A percentile compares a stretch with the other conserved stretches of the same genome.
Evolutionary conservation across 352 stramenopile genomes (phyloP).

Genomic region (Globisporangium nodosum): DNA sequence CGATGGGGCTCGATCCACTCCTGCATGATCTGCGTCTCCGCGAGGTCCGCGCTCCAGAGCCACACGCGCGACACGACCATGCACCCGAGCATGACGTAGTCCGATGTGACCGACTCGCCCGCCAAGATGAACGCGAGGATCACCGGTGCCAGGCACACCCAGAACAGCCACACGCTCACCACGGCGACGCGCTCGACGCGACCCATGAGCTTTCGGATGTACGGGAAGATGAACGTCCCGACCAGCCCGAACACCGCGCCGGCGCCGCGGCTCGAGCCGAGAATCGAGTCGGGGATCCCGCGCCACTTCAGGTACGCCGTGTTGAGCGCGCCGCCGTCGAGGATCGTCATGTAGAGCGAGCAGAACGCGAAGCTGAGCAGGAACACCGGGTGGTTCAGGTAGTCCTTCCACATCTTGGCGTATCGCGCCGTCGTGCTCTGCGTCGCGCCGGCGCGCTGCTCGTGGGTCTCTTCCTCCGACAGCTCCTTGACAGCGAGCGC

Average conservation of each 20-base stretch:
- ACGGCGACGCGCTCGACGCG: conserved; percentile 41
- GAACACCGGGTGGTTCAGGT: conserved; percentile 45
- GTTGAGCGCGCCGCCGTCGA: conserved; percentile 39
- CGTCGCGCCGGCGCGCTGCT: neutral
- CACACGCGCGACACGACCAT: conserved; percentile 45
- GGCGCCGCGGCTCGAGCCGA: conserved; percentile 36
- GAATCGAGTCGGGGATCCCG: conserved; percentile 37
- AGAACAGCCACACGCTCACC: conserved; percentile 60
- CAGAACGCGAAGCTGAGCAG: conserved; percentile 49
- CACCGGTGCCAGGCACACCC: conserved; percentile 38
- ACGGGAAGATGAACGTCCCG: conserved; percentile 44
- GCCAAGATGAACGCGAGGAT: conserved; percentile 31
- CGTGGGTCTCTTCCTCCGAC: no score
- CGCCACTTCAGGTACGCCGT: conserved; percentile 62
- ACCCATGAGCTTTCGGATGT: conserved; percentile 19
- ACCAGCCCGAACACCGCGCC: conserved; percentile 41
- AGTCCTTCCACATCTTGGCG: conserved; percentile 33
- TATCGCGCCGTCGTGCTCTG: conserved; percentile 13
- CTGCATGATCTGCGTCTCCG: conserved; percentile 67
- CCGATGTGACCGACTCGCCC: conserved; percentile 35
- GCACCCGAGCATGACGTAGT: conserved; percentile 51
- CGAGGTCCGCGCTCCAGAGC: conserved; percentile 51
- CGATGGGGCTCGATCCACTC: conserved; percentile 45
- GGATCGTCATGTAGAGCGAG: conserved; percentile 54
- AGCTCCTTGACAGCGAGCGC: conserved; percentile 31